Base-by-base conservation (phyloP, 2,329 filamentous ascomycete species). In the Microcera coccophila region DNA sequence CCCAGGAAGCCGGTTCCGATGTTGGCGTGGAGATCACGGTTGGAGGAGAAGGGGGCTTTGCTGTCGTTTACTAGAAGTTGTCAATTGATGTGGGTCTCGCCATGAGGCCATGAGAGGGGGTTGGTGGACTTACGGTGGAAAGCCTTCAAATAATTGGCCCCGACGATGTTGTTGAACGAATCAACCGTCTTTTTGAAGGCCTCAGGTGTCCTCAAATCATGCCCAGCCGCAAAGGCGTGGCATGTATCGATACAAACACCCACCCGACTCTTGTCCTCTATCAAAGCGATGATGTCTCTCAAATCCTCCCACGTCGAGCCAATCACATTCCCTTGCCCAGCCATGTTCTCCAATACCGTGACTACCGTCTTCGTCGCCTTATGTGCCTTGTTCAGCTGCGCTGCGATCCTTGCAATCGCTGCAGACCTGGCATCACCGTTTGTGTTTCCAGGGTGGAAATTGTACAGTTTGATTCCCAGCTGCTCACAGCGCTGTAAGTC, bases 211-310 rank as follows among this genome's bases (percentile, higher is more conserved):
- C 89, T 81, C 22, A 98, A 68, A 63, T 98, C 93, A 63, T 97
- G 93, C 5, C 93, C 93, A 0, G 88, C 90, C 0, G 91, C 91
- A 65, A 97, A 97, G 45, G 90, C 83, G 66, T 98, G 93, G 68
- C 93, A 98, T 0, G 93, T 98, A 63, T 98, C 93, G 43, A 98
- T 81, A 65, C 93, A 98, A 15, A 98, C 90, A 35, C 91, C 93
- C 2, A 98, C 84, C 22, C 93, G 82, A 33, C 72, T 65, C 69
- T 95, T 94, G 63, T 95, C 81, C 17, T 90, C 78, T 18, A 97
- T 79, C 8, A 82, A 73, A 12, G 76, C 76, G 54, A 98, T 94
- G 50, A 96, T 87, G 58, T 90, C 86, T 11, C 84, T 76, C 36
- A 98, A 76, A 57, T 98, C 91, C 62, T 90, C 83, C 62, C 95